phyloP scores from a whole-genome alignment of 495 filamentous ascomycete genomes.

The Lepraria neglecta region DNA sequence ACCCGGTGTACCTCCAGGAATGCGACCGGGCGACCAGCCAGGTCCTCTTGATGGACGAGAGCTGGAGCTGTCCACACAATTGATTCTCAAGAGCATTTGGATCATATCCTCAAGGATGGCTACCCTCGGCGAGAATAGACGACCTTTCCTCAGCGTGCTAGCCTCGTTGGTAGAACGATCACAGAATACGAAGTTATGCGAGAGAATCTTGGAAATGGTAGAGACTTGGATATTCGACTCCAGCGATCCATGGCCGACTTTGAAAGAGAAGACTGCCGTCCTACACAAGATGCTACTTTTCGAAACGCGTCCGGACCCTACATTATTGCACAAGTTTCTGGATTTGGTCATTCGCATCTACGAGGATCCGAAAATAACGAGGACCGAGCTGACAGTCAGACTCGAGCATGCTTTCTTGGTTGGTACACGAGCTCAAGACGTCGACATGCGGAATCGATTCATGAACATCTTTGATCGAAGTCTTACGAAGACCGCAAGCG shows the following conservation, averaged over 20 bases:
- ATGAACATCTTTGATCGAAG: conserved; percentile 90
- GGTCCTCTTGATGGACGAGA: conserved; percentile 63
- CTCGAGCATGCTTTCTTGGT: conserved; percentile 98
- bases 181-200: conserved; percentile 71
- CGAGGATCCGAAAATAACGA: conserved; percentile 88
- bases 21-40: conserved; percentile 31
- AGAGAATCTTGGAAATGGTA: conserved; percentile 90
- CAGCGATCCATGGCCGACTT: conserved; percentile 84
- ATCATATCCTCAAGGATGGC: conserved; percentile 87
- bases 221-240: conserved; percentile 92
- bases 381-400: conserved; percentile 90
- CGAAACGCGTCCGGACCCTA: conserved; percentile 72
- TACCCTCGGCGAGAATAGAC: conserved; percentile 80
- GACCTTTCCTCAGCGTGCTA: conserved; percentile 89
- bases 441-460: conserved; percentile 95
- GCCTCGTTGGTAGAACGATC: conserved; percentile 94
- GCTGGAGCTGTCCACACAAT: conserved; percentile 71
- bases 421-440: conserved; percentile 85
- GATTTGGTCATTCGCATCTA: conserved; percentile 96
- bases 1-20: conserved; percentile 34
- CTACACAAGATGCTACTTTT: conserved; percentile 96
- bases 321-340: conserved; percentile 83
- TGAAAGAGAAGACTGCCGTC: conserved; percentile 97
- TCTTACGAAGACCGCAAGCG: conserved; percentile 77
- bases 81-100: conserved; percentile 92